Evolutionary conservation across 1,284 basidiomycete genomes (phyloP).

Genomic region (Mycena sp.): DNA sequence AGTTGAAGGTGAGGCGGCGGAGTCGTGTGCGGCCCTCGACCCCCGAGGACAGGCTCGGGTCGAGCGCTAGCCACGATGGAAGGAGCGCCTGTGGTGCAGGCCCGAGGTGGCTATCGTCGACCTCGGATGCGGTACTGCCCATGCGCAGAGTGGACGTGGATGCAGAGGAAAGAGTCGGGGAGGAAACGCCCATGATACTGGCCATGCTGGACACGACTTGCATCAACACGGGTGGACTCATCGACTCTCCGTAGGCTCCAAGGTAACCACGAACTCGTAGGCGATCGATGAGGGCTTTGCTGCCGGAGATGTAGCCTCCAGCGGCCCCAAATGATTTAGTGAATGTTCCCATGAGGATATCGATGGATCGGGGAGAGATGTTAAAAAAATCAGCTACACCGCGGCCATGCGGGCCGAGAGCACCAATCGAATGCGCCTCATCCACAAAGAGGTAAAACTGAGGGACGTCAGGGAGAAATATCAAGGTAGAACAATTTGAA

Average conservation of each 20-base stretch:
- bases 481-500: background rate
- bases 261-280: conserved; percentile 88
- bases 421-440: conserved; percentile 98
- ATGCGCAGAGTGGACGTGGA: conserved; percentile 39
- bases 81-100: conserved; percentile 70
- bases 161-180: conserved; percentile 34
- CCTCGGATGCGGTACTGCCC: conserved; percentile 40
- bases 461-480: conserved; percentile 21
- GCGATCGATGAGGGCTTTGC: conserved; percentile 81
- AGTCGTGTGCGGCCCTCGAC: conserved; percentile 86
- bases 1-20: conserved; percentile 93
- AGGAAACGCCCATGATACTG: conserved; percentile 92
- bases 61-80: conserved; percentile 79
- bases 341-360: conserved; percentile 99
- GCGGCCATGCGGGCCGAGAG: conserved; percentile 92
- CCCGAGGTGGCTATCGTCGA: conserved; percentile 60
- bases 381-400: conserved; percentile 97
- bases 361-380: conserved; percentile 83
- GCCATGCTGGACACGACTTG: conserved; percentile 95
- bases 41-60: conserved; percentile 77
- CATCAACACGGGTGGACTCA: conserved; percentile 90
- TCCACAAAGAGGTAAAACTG: conserved; percentile 97
- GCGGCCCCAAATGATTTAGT: conserved; percentile 99
- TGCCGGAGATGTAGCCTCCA: conserved; percentile 94
- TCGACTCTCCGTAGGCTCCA: conserved; percentile 90